These are phyloP conservation scores for Nematocida major DNA, from an alignment of 371 early-diverging fungal genomes.

Conservation along the genomic window DNA sequence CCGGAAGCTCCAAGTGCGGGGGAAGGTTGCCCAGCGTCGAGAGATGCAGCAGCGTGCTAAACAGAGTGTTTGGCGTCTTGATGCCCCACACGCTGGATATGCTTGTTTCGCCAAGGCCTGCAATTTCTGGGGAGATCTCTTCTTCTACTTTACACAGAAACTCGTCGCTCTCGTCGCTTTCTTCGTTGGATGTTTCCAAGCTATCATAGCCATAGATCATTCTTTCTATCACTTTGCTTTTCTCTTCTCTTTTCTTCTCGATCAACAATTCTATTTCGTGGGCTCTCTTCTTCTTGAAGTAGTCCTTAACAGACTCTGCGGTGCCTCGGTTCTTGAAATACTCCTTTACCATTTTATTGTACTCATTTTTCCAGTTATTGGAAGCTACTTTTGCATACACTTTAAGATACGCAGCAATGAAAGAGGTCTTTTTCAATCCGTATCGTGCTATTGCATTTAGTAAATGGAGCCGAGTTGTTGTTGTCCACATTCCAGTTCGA, in stretches of 20 bases:
- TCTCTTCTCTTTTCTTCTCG: conserved; percentile 47
- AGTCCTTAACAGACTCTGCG: conserved; percentile 33
- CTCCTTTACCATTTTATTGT: conserved; percentile 49
- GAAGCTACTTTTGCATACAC: conserved; percentile 43
- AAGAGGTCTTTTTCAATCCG: conserved; percentile 40
- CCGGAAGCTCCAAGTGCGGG: conserved; percentile 47
- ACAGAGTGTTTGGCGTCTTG: conserved; percentile 25
- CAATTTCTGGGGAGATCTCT: conserved; percentile 9
- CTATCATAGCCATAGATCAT: conserved; percentile 52
- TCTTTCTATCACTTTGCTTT: conserved; percentile 46
- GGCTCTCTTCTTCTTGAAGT: conserved; percentile 40
- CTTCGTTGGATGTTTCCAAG: conserved; percentile 39
- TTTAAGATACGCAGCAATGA: conserved; percentile 45
- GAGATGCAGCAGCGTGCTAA: conserved; percentile 32
- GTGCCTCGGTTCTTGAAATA: conserved; percentile 43
- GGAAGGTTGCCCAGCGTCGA: conserved; percentile 39
- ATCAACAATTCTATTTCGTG: conserved; percentile 34
- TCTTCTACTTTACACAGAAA: not conserved
- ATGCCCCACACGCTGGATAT: conserved; percentile 9
- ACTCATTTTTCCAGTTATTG: conserved; percentile 48
- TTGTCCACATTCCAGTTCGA: conserved; percentile 34
- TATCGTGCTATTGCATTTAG: conserved; percentile 37
- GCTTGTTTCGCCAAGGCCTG: conserved; percentile 8
- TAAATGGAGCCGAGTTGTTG: conserved; percentile 46
- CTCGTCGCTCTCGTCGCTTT: conserved; percentile 24